Conservation (phyloP, 2,329 filamentous ascomycete genomes). For the Penicillium corylophilum region DNA sequence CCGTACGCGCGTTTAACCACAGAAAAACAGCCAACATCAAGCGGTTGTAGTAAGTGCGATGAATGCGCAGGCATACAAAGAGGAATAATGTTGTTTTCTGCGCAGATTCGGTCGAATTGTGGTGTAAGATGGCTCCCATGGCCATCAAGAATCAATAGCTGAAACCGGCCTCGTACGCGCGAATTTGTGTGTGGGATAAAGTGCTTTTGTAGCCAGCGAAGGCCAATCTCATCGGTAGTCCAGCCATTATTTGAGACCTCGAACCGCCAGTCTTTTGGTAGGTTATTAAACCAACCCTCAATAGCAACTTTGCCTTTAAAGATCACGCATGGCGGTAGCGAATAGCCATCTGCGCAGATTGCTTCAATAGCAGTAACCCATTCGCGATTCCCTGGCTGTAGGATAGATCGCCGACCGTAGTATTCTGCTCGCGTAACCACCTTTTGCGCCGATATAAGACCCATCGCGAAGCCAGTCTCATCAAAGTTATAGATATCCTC, state of each 20-base stretch:
- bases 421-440: not conserved
- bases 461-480: slow-evolving; percentile 2
- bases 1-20: slow-evolving; percentile 4
- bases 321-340: slow-evolving; percentile 10
- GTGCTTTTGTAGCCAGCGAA: too few relatives aligned
- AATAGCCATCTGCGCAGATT: slow-evolving; percentile 5
- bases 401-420: not conserved
- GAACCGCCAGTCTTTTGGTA: not conserved
- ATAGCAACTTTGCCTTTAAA: slow-evolving; percentile 10
- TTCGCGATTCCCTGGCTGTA: slow-evolving; percentile 11
- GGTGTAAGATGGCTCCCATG: slow-evolving; percentile 3
- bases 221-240: slow-evolving; percentile 35
- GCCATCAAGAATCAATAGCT: slow-evolving; percentile 1
- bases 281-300: slow-evolving; percentile 6
- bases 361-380: slow-evolving; percentile 12
- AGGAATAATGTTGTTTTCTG: slow-evolving; percentile 6
- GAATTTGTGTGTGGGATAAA: slow-evolving; percentile 32
- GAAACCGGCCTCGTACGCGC: not conserved
- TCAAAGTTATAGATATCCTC: not conserved
- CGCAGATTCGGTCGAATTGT: slow-evolving; percentile 1
- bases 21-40: slow-evolving; percentile 6
- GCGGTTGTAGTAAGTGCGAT: slow-evolving; percentile 1
- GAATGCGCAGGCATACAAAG: not conserved
- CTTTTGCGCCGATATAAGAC: slow-evolving; percentile 1
- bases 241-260: slow-evolving; percentile 32